Percentiles rank a stretch among this genome's conserved stretches.
Evolutionary conservation across 176 grass and related monocot genomes (phyloP).

Genomic region (Phoenix dactylifera): DNA sequence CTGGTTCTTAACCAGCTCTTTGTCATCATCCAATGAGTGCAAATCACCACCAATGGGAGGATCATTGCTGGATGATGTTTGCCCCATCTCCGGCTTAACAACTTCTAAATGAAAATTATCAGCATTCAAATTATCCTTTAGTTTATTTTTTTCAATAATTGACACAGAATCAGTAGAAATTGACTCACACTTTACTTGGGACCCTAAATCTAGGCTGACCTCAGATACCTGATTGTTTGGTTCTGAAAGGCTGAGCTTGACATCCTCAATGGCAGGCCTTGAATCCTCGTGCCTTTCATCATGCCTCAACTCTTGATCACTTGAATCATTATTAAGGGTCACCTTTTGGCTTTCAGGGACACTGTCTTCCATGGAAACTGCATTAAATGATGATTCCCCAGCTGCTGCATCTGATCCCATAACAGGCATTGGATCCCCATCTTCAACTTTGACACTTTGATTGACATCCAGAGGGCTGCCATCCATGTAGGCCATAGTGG

Average conservation of each 20-base stretch:
- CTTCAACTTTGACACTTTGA: slow-evolving; percentile 19
- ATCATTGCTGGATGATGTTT: slow-evolving; percentile 66
- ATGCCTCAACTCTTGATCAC: too few species aligned
- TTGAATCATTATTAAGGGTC: background rate
- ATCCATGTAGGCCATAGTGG: slow-evolving; percentile 10
- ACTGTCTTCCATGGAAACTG: background rate
- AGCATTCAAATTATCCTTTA: slow-evolving; percentile 99
- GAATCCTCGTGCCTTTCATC: slow-evolving; percentile 4
- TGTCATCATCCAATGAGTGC: slow-evolving; percentile 41
- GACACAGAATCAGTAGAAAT: slow-evolving; percentile 87
- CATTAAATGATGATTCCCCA: slow-evolving; percentile 7
- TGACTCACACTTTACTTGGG: slow-evolving; percentile 84
- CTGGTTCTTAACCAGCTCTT: slow-evolving; percentile 61
- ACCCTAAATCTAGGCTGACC: slow-evolving; percentile 85
- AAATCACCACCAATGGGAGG: slow-evolving; percentile 66
- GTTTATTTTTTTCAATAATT: slow-evolving; percentile 81
- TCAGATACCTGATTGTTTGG: slow-evolving; percentile 83
- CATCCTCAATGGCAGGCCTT: background rate
- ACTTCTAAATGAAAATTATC: slow-evolving; percentile 99
- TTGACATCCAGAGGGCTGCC: slow-evolving; percentile 10
- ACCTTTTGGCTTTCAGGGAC: background rate
- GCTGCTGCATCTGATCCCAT: background rate
- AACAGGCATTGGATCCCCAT: slow-evolving; percentile 10
- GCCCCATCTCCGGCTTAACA: slow-evolving; percentile 80
- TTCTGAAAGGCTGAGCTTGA: slow-evolving; percentile 22